phyloP scores from a whole-genome alignment of 2,329 filamentous ascomycete species.

The Coniochaeta hoffmannii region DNA sequence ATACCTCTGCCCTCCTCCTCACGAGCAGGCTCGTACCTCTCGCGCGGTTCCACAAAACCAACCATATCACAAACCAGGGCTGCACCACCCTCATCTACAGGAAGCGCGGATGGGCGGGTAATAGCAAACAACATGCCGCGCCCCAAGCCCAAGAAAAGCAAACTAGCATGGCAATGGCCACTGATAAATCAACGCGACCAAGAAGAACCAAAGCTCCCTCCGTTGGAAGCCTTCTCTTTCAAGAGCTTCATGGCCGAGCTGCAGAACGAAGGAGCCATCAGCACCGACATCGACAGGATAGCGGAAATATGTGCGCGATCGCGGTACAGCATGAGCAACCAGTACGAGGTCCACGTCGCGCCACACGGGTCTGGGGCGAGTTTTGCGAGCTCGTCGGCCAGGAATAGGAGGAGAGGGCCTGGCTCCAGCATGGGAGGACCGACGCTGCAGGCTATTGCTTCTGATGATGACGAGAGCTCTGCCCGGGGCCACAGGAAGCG shows the following conservation, averaged over 20 bases:
- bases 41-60: slow-evolving; percentile 15
- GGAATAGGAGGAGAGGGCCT: slow-evolving; percentile 13
- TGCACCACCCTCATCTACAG: background rate
- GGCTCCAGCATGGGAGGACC: slow-evolving; percentile 30
- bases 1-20: slow-evolving; percentile 19
- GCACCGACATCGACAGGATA: slow-evolving; percentile 54
- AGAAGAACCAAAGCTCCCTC: slow-evolving; percentile 42
- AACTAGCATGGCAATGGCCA: slow-evolving; percentile 21
- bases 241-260: slow-evolving; percentile 56
- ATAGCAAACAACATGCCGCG: slow-evolving; percentile 32
- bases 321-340: slow-evolving; percentile 57
- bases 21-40: slow-evolving; percentile 14
- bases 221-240: slow-evolving; percentile 57
- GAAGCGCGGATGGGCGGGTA: slow-evolving; percentile 3
- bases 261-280: slow-evolving; percentile 35
- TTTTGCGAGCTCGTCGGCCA: slow-evolving; percentile 11
- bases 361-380: slow-evolving; percentile 50
- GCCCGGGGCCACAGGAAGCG: slow-evolving; percentile 29
- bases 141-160: slow-evolving; percentile 31
- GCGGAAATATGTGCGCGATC: slow-evolving; percentile 61
- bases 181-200: slow-evolving; percentile 11
- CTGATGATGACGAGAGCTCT: slow-evolving; percentile 44
- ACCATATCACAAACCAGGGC: slow-evolving; percentile 9
- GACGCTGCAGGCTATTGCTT: slow-evolving; percentile 49
- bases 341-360: slow-evolving; percentile 58